Base-by-base conservation (phyloP, 177 flowering plant species). In the Vitis hybrid region DNA sequence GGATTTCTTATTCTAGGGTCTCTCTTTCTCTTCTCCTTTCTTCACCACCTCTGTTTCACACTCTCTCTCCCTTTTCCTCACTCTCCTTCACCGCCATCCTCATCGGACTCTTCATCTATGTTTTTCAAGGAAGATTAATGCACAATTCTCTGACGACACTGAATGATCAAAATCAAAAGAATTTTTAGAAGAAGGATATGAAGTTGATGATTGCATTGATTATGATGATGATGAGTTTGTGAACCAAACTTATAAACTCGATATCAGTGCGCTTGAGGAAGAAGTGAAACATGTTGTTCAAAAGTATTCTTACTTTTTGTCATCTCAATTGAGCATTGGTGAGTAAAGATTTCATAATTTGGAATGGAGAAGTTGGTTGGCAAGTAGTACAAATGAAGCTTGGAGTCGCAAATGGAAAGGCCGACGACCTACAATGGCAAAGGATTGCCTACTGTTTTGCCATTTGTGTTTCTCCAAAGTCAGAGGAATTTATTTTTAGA, bases 401-500 rank as follows among this genome's bases (percentile, higher is more conserved):
- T 19, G 21, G 21, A 19, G 21, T 19, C 21, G 21, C 21, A 19
- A 19, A 19, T 19, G 21, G 21, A 19, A 19, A 19, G 21, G 21
- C 21, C 21, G 21, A 19, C 21, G 21, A 19, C 21, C 21, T 19
- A 19, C 21, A 19, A 19, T 19, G 21, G 21, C 21, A 19, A 19
- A 19, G 88, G 74, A 87, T 95, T 52, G 92, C 90, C 3, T 93
- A 95, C 99, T 0, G 91, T 89, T 10, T 74, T 94, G 40, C 97
- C 97, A 1, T 95, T 91, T 46, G 97, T 97, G 21, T 78, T 86
- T 51, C 91, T 95, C 24, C 98, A 91, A 80, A 90, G 90, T 67
- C 80, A 83, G 77, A 88, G 82, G 81, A 87, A 83, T 75, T 76
- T 90, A 1, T 52, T 79, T 9, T 63, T 74, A 1, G 69, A 77